Conservation (phyloP, 2,329 filamentous ascomycete species). For the Xylaria sp. region DNA sequence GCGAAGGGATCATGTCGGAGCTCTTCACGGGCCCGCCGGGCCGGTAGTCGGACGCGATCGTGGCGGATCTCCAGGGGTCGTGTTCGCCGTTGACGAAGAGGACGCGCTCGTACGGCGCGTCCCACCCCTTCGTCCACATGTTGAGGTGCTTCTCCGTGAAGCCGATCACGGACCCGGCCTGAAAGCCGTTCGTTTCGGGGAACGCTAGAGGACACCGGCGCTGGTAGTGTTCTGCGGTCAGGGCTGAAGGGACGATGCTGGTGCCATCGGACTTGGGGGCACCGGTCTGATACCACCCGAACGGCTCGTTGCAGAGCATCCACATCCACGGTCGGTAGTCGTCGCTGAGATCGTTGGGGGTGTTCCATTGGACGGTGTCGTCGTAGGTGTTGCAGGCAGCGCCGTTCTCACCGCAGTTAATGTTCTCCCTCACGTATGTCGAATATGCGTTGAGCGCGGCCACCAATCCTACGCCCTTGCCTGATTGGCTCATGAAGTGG, state of each 20-base stretch:
- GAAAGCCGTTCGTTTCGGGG: constrained; percentile 50
- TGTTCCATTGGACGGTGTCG: constrained; percentile 52
- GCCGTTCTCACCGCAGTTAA: constrained; percentile 52
- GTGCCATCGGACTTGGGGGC: constrained; percentile 50
- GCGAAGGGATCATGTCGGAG: constrained; percentile 30
- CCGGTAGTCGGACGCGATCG: constrained; percentile 34
- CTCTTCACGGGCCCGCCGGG: constrained; percentile 35
- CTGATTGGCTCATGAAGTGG: constrained; percentile 15
- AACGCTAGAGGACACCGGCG: constrained; percentile 55
- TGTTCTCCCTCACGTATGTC: constrained; percentile 51
- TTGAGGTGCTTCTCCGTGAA: constrained; percentile 40
- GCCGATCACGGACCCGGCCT: constrained; percentile 33
- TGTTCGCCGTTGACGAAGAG: constrained; percentile 49
- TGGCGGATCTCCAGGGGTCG: constrained; percentile 46
- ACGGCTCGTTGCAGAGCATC: constrained; percentile 61
- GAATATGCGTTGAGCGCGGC: constrained; percentile 58
- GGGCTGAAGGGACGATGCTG: constrained; percentile 36
- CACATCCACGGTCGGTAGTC: constrained; percentile 57
- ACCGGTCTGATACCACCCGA: constrained; percentile 47
- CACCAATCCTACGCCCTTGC: constrained; percentile 54
- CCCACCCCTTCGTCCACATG: constrained; percentile 46
- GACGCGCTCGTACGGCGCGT: constrained; percentile 43
- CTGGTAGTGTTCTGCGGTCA: constrained; percentile 47
- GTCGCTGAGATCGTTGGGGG: constrained; percentile 41
- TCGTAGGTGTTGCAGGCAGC: constrained; percentile 57